Evolutionary conservation across 345 rosid genomes (phyloP).

Genomic region (Salix viminalis): DNA sequence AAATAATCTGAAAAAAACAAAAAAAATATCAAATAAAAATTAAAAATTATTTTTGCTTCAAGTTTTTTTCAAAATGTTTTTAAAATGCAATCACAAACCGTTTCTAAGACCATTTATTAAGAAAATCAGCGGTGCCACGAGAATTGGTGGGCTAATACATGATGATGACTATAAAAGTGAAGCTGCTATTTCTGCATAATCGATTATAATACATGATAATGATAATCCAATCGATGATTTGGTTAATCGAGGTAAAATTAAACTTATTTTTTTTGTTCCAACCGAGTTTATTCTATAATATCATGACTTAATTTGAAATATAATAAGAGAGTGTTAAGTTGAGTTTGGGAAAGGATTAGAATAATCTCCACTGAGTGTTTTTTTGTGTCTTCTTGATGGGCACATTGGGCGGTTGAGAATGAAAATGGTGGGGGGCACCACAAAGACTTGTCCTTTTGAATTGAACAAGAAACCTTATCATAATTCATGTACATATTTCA

Average conservation of each 20-base stretch:
- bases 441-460: background rate
- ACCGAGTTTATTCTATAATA: no score
- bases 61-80: no score
- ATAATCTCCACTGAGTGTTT: constrained; percentile 8
- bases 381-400: background rate
- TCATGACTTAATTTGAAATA: no score
- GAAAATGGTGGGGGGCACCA: constrained; percentile 12
- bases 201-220: background rate
- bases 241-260: no score
- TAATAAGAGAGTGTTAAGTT: no score
- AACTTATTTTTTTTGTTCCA: no score
- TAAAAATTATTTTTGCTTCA: no score
- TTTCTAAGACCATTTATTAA: background rate
- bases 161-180: background rate
- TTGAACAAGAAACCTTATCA: constrained; percentile 17
- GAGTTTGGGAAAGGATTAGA: background rate
- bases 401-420: constrained; percentile 38
- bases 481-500: background rate
- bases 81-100: no score
- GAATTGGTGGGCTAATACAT: background rate
- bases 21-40: no score
- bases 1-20: no score
- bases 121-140: background rate
- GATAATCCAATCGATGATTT: no score
- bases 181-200: background rate